A percentile compares a stretch with the other conserved stretches of the same genome.
These are phyloP conservation scores for Mycena polygramma DNA, from an alignment of 768 basidiomycete species.

Conservation along the genomic window DNA sequence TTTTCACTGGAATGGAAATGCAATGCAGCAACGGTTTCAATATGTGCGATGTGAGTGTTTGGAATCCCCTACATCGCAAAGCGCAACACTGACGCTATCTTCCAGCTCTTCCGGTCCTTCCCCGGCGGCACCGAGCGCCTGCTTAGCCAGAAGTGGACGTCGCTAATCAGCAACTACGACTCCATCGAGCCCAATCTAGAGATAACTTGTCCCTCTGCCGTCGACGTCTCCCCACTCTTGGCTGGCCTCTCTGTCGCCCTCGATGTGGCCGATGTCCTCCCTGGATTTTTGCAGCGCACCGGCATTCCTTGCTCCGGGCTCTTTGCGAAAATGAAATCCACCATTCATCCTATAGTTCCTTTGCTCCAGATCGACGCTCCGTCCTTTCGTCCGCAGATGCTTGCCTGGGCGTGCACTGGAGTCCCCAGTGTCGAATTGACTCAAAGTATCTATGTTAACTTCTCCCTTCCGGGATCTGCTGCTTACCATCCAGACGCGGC, in stretches of 20 bases:
- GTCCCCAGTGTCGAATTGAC: neutral
- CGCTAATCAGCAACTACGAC: no score
- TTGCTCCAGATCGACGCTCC: neutral
- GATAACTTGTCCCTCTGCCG: neutral
- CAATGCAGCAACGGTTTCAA: no score
- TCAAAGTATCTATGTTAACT: neutral
- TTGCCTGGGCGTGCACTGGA: conserved; percentile 5
- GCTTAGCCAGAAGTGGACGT: no score
- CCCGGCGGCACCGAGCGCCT: no score
- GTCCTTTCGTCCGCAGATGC: conserved; percentile 12
- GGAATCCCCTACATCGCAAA: no score
- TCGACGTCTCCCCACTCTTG: neutral
- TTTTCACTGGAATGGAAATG: conserved; percentile 1
- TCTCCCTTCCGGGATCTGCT: neutral
- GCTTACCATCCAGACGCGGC: neutral
- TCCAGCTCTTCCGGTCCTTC: no score
- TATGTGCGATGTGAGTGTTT: no score
- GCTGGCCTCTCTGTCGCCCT: neutral
- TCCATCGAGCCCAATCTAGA: conserved; percentile 1
- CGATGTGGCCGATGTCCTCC: neutral
- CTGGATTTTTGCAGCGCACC: neutral
- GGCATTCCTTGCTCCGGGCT: neutral
- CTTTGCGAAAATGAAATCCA: neutral
- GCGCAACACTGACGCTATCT: no score
- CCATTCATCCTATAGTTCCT: conserved; percentile 5